Evolutionary conservation across 495 filamentous ascomycete species (phyloP), one percentile per base, ranked within the genome.

Genomic region (Penicillium chermesinum): DNA sequence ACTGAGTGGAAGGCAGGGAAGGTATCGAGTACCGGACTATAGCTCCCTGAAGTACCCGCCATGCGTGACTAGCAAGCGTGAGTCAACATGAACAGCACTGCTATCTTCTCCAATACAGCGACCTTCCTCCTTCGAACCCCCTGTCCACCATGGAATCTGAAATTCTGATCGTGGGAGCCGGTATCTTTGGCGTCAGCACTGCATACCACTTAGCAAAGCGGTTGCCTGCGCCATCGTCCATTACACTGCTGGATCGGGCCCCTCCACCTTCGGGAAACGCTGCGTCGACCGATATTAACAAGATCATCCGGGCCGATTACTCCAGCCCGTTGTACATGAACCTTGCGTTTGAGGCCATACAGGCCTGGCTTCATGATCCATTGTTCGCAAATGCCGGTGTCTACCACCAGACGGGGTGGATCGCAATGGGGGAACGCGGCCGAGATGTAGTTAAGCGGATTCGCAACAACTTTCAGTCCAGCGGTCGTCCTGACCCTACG

Each of bases 171-270:
- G 33, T 71, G 34, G 71, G 72, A 13, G 64, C 65, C 12, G 71
- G 72, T n/a, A 62, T 67, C 30, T 76, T 74, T 50, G 73, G 71
- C 34, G 57, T 64, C 37, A 63, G 57, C 41, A 72, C 71, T 1
- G 71, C 70, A 14, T 74, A 74, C 49, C 64, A 75, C 41, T 63
- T 74, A 2, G 59, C 64, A 5, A 43, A 51, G 9, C 52, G 41
- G 3, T 37, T 53, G 20, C 27, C 55, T 36, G 39, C 58, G 16
- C 53, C 60, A 15, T 61, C 60, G 0, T 41, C 21, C 15, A 69
- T 72, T 43, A 64, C 54, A 3, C 50, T 72, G 15, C 51, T 71
- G 8, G 67, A 74, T 62, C 50, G 70, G 19, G 45, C 57, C 41
- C 42, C 65, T 49, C 48, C 64, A 38, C 54, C 65, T 19, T 52